phyloP scores from a whole-genome alignment of 2,329 filamentous ascomycete genomes.

The Bipolaris cookei region DNA sequence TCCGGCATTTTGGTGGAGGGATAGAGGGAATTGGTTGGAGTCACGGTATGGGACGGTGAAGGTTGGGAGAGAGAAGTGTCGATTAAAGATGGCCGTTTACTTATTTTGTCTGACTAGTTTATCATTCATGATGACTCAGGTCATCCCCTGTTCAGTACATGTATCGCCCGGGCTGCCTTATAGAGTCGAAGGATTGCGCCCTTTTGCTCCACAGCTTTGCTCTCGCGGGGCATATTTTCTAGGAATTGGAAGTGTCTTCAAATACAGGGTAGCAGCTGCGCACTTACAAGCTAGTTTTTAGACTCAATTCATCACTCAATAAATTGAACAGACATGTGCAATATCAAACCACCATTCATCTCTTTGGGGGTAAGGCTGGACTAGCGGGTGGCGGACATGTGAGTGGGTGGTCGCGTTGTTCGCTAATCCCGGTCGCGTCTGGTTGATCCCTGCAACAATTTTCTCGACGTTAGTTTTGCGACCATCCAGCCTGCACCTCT shows the following conservation, averaged over 20 bases:
- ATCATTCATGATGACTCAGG: background rate
- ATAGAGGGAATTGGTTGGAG: background rate
- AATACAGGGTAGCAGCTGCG: background rate
- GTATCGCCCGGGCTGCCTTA: constrained; percentile 2
- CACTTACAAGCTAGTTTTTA: background rate
- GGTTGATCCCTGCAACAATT: constrained; percentile 44
- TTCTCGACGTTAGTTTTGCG: constrained; percentile 37
- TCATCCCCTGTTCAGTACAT: constrained; percentile 4
- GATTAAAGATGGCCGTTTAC: no score
- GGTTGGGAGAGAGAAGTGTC: background rate
- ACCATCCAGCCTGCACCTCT: constrained; percentile 19
- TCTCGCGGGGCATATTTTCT: background rate
- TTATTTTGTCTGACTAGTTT: background rate
- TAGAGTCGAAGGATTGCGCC: constrained; percentile 9
- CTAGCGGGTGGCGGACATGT: background rate
- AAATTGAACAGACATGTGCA: background rate
- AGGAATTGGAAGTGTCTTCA: background rate
- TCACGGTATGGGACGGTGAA: background rate
- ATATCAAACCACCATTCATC: background rate
- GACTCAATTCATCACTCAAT: no score
- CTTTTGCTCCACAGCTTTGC: background rate
- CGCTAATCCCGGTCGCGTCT: constrained; percentile 23
- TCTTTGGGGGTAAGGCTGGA: background rate
- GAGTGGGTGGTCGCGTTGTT: constrained; percentile 19
- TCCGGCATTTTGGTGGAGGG: constrained; percentile 22